phyloP scores from a whole-genome alignment of 2,329 filamentous ascomycete species.

The Pestalotiopsis sp. region DNA sequence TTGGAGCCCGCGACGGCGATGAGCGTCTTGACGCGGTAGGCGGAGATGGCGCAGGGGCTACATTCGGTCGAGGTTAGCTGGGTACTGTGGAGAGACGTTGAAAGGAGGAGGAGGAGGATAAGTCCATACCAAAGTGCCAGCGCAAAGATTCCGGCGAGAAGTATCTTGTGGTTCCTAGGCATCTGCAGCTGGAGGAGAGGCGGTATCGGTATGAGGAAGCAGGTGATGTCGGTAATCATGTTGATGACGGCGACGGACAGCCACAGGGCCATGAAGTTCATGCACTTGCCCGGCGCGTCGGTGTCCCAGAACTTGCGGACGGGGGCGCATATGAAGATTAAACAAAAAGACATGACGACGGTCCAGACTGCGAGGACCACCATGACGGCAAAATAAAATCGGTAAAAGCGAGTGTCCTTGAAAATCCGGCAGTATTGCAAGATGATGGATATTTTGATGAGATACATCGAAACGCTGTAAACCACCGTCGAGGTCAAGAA shows the following conservation, averaged over 20 bases:
- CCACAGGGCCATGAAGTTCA: slow-evolving; percentile 6
- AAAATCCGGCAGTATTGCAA: slow-evolving; percentile 14
- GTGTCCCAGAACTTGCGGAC: slow-evolving; percentile 6
- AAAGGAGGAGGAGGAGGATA: background rate
- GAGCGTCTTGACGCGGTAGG: slow-evolving; percentile 8
- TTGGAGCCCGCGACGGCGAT: background rate
- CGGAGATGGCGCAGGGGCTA: slow-evolving; percentile 10
- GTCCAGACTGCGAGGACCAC: slow-evolving; percentile 4
- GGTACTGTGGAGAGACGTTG: background rate
- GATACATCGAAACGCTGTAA: slow-evolving; percentile 10
- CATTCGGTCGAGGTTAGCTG: background rate
- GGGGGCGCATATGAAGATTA: slow-evolving; percentile 7
- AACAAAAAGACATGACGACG: background rate
- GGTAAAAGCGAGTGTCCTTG: slow-evolving; percentile 6
- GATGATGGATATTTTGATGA: slow-evolving; percentile 13
- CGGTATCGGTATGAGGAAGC: slow-evolving; percentile 12
- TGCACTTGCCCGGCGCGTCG: background rate
- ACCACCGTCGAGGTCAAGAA: slow-evolving; percentile 2
- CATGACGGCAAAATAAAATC: slow-evolving; percentile 2
- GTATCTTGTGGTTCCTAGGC: slow-evolving; percentile 3
- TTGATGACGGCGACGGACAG: slow-evolving; percentile 8
- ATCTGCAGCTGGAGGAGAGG: slow-evolving; percentile 1
- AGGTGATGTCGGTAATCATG: slow-evolving; percentile 10
- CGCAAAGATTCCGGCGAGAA: slow-evolving; percentile 7
- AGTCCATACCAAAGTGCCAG: slow-evolving; percentile 7